Conservation (phyloP, 148 eudicot species). For the Cornus suecica region DNA sequence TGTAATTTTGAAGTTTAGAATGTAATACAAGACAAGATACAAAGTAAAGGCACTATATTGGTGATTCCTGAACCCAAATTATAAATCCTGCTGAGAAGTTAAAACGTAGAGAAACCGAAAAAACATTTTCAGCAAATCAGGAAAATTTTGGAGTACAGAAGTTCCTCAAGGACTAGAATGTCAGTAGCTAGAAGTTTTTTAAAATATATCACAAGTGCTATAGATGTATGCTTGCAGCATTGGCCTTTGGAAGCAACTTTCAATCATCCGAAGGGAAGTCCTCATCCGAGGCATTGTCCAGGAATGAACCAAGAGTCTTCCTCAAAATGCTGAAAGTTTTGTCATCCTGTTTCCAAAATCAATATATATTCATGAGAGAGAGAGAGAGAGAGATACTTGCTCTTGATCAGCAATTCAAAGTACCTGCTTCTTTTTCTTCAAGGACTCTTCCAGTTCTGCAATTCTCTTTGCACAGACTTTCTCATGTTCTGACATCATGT, state of each 20-base stretch:
- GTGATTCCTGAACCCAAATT: not conserved
- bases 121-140: not conserved
- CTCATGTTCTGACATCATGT: slow-evolving; percentile 53
- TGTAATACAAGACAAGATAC: too few species aligned
- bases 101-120: not conserved
- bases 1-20: too few species aligned
- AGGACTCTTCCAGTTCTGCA: slow-evolving; percentile 58
- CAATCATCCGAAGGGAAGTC: slow-evolving; percentile 64
- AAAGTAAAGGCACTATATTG: not conserved
- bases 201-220: not conserved
- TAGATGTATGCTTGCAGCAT: not conserved
- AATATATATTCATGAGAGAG: not conserved
- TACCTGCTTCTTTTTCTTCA: slow-evolving; percentile 73
- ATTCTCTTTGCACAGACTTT: slow-evolving; percentile 48
- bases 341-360: slow-evolving; percentile 49
- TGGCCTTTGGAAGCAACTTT: slow-evolving; percentile 14
- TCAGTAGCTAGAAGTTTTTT: not conserved
- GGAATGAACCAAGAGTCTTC: slow-evolving; percentile 73
- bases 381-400: not conserved
- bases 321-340: slow-evolving; percentile 78
- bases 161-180: too few species aligned
- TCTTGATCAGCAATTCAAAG: not conserved
- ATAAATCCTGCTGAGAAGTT: not conserved
- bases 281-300: slow-evolving; percentile 75
- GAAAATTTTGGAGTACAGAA: not conserved